Conservation (phyloP, 805 yeast genomes). For the Candida berthetii region DNA sequence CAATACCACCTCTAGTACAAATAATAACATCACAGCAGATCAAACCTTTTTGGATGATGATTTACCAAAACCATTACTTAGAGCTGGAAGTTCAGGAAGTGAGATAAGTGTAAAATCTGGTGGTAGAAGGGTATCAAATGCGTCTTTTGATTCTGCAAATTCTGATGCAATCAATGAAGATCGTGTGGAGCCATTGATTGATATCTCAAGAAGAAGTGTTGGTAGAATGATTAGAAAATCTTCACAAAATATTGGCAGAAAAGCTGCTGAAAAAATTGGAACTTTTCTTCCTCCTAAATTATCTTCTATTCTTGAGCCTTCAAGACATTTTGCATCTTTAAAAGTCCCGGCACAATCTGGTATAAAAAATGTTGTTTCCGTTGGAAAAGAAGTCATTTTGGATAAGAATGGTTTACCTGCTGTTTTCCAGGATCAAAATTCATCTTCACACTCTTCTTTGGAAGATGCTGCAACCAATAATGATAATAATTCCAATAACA, state of each 20-base stretch:
- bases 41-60: conserved; percentile 3
- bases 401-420: conserved; percentile 17
- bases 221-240: conserved; percentile 73
- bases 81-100: conserved; percentile 16
- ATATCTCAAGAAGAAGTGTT: conserved; percentile 62
- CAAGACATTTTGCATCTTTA: conserved; percentile 86
- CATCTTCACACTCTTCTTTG: conserved; percentile 8
- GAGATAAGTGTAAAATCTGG: conserved; percentile 5
- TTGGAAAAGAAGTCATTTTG: conserved; percentile 26
- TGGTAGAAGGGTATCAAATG: conserved; percentile 15
- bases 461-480: conserved; percentile 8
- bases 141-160: conserved; percentile 19
- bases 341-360: conserved; percentile 55
- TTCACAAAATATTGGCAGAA: conserved; percentile 69
- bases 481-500: conserved; percentile 1
- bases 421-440: conserved; percentile 8
- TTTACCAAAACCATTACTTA: conserved; percentile 6
- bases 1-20: background rate
- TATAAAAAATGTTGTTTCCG: conserved; percentile 41
- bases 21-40: conserved; percentile 2
- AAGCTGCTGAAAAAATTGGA: conserved; percentile 85
- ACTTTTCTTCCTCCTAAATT: conserved; percentile 79
- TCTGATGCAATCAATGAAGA: conserved; percentile 10
- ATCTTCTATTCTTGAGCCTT: conserved; percentile 80
- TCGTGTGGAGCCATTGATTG: conserved; percentile 56